A percentile compares a stretch with the other conserved stretches of the same genome.
phyloP scores from a whole-genome alignment of 2,329 filamentous ascomycete genomes.

The Kalmusia sp. region DNA sequence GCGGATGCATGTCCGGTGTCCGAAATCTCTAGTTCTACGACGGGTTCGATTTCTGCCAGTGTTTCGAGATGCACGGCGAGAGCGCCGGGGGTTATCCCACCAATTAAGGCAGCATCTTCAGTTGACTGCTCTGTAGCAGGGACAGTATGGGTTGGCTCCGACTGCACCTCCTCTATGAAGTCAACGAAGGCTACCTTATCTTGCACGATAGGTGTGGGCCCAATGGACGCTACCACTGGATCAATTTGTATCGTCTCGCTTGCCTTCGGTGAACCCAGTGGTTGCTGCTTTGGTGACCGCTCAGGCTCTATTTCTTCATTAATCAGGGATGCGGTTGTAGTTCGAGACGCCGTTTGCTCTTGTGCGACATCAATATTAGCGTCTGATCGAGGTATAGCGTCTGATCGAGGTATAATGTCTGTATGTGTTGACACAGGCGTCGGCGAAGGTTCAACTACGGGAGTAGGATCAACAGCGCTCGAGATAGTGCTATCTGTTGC shows the following conservation, averaged over 20 bases:
- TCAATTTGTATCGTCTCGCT: not conserved
- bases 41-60: not conserved
- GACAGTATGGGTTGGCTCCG: not conserved
- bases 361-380: not conserved
- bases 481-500: not conserved
- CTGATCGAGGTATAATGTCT: not conserved
- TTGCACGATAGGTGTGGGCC: not conserved
- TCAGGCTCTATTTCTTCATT: slow-evolving; percentile 17
- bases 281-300: slow-evolving; percentile 30
- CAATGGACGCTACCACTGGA: not conserved
- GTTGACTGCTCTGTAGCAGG: not conserved
- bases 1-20: not conserved
- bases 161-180: not conserved
- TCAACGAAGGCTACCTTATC: not conserved
- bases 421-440: not conserved
- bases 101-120: not conserved
- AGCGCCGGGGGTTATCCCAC: not conserved
- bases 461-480: not conserved
- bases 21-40: not conserved
- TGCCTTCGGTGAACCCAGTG: slow-evolving; percentile 19
- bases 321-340: slow-evolving; percentile 8
- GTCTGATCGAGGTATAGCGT: not conserved
- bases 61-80: not conserved
- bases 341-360: not conserved
- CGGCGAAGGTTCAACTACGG: not conserved